Percentiles rank a stretch among this genome's conserved stretches.
Conservation (phyloP, 2,329 filamentous ascomycete genomes). For the Stagonosporopsis vannaccii region DNA sequence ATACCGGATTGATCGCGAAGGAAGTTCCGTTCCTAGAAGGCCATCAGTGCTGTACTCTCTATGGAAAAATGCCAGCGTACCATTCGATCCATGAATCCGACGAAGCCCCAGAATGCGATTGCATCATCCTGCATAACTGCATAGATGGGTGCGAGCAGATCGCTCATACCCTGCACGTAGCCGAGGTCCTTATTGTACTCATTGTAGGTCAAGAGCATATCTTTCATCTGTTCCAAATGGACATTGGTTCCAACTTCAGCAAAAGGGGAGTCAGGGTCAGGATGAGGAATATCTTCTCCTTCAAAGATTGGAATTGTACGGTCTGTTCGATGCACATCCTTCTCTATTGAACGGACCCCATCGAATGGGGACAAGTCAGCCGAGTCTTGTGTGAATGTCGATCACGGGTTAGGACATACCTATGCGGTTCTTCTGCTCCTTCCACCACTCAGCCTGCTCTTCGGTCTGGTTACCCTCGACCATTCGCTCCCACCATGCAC, state of each 20-base stretch:
- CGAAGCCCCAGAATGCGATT: conserved; percentile 95
- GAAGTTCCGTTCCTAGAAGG: conserved; percentile 80
- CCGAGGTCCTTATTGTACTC: conserved; percentile 95
- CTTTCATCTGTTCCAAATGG: conserved; percentile 98
- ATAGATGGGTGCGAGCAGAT: conserved; percentile 93
- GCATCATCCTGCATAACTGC: conserved; percentile 98
- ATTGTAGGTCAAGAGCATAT: conserved; percentile 98
- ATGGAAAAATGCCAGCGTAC: conserved; percentile 41
- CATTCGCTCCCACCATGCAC: conserved; percentile 93
- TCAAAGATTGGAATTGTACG: conserved; percentile 93
- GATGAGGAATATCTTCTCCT: conserved; percentile 95
- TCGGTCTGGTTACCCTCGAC: conserved; percentile 80
- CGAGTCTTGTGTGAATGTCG: conserved; percentile 15
- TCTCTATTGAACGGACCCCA: conserved; percentile 73
- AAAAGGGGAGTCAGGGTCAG: conserved; percentile 94
- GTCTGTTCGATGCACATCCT: conserved; percentile 97
- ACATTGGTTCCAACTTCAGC: conserved; percentile 93
- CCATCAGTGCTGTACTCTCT: conserved; percentile 10
- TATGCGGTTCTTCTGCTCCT: conserved; percentile 90
- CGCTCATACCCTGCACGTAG: conserved; percentile 99
- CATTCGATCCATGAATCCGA: conserved; percentile 97
- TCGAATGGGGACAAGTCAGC: conserved; percentile 61
- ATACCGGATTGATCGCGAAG: conserved; percentile 95
- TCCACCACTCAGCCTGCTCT: conserved; percentile 93
- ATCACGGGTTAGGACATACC: conserved; percentile 66